Conservation (phyloP, 148 eudicot species). For the Nyssa sinensis region DNA sequence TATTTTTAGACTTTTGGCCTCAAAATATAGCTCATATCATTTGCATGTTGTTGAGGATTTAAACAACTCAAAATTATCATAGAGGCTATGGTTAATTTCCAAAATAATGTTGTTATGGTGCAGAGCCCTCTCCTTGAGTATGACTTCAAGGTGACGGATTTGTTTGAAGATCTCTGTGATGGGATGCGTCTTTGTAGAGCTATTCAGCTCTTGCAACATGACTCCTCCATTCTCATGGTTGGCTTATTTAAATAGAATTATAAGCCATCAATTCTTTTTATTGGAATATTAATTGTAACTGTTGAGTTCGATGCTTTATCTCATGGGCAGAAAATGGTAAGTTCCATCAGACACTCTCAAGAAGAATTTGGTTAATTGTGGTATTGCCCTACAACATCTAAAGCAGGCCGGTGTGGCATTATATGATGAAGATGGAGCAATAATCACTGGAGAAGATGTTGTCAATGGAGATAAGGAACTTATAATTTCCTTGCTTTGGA, state of each 20-base stretch:
- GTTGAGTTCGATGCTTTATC: slow-evolving; percentile 2
- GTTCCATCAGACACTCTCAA: slow-evolving; percentile 77
- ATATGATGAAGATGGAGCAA: slow-evolving; percentile 70
- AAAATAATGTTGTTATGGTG: slow-evolving; percentile 20
- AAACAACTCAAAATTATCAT: not conserved
- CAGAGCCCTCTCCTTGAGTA: slow-evolving; percentile 83
- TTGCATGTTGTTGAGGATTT: not conserved
- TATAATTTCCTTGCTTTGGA: slow-evolving; percentile 82
- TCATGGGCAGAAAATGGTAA: slow-evolving; percentile 69
- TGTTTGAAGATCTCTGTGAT: slow-evolving; percentile 80
- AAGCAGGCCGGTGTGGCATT: slow-evolving; percentile 66
- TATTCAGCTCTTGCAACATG: slow-evolving; percentile 74
- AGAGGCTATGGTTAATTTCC: slow-evolving; percentile 1
- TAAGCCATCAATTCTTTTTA: slow-evolving; percentile 1
- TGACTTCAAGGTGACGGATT: slow-evolving; percentile 63
- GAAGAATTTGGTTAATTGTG: slow-evolving; percentile 73
- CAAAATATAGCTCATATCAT: not conserved
- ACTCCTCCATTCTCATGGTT: slow-evolving; percentile 75
- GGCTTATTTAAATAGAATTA: slow-evolving; percentile 15
- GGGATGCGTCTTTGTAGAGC: slow-evolving; percentile 90
- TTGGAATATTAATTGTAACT: not conserved
- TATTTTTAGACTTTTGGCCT: not conserved
- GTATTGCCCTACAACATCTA: slow-evolving; percentile 66
- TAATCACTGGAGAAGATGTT: slow-evolving; percentile 66
- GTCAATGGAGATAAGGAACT: slow-evolving; percentile 85